A percentile compares a stretch with the other conserved stretches of the same genome.
These are phyloP conservation scores for Trichaptum fuscoviolaceum DNA, from an alignment of 768 basidiomycete genomes.

Conservation along the genomic window DNA sequence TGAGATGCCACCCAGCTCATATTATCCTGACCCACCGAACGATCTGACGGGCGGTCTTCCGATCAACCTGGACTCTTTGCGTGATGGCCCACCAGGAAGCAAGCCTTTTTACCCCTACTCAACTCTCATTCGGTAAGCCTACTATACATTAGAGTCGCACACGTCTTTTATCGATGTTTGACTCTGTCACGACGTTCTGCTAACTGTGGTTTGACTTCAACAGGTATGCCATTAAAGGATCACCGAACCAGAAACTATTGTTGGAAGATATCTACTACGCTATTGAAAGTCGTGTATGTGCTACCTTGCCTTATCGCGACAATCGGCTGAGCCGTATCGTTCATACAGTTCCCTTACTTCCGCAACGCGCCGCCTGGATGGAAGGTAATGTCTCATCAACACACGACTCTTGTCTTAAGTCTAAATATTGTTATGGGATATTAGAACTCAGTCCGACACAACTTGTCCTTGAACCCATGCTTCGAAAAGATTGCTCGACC, in stretches of 20 bases:
- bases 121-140: constrained; percentile 74
- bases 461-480: constrained; percentile 84
- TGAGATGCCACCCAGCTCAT: constrained; percentile 50
- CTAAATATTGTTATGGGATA: constrained; percentile 5
- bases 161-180: constrained; percentile 9
- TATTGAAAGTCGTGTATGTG: constrained; percentile 77
- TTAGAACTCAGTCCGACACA: constrained; percentile 88
- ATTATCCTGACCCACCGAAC: constrained; percentile 70
- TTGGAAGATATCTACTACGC: constrained; percentile 91
- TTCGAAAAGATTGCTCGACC: constrained; percentile 92
- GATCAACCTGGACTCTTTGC: constrained; percentile 80
- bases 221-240: constrained; percentile 89
- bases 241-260: constrained; percentile 79
- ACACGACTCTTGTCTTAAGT: neutral
- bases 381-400: constrained; percentile 56
- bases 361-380: constrained; percentile 83
- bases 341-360: constrained; percentile 78
- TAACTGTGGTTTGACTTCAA: constrained; percentile 8
- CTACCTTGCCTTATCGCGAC: neutral
- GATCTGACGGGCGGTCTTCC: constrained; percentile 82
- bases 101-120: constrained; percentile 92
- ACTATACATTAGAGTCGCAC: constrained; percentile 5
- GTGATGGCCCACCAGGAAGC: constrained; percentile 83
- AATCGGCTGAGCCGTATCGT: constrained; percentile 8
- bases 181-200: constrained; percentile 7